Conservation (phyloP, 2,329 filamentous ascomycete genomes). For the Calonectria leucothoes region DNA sequence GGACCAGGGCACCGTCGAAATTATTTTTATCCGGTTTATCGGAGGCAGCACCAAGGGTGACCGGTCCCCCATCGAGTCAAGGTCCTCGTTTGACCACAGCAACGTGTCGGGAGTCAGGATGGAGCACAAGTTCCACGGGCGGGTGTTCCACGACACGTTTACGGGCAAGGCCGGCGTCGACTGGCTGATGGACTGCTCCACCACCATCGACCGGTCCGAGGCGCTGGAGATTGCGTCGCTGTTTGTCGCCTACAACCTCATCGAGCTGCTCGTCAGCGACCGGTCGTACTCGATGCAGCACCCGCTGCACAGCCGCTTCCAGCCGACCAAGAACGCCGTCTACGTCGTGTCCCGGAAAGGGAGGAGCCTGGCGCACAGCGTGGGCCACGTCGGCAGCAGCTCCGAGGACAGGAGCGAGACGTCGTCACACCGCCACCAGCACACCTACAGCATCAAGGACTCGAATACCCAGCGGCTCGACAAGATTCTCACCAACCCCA, state of each 20-base stretch:
- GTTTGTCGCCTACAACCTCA: slow-evolving; percentile 87
- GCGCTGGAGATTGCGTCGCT: slow-evolving; percentile 83
- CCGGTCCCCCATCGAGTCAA: slow-evolving; percentile 65
- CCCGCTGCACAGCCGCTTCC: slow-evolving; percentile 67
- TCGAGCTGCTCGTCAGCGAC: slow-evolving; percentile 61
- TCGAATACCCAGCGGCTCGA: slow-evolving; percentile 95
- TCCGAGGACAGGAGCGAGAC: slow-evolving; percentile 65
- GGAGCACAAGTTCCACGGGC: slow-evolving; percentile 85
- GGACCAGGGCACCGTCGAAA: slow-evolving; percentile 88
- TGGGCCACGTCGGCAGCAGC: slow-evolving; percentile 59
- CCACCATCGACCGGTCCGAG: slow-evolving; percentile 89
- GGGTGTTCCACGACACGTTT: slow-evolving; percentile 84
- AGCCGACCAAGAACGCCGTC: slow-evolving; percentile 86
- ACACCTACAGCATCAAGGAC: slow-evolving; percentile 72
- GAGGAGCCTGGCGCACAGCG: slow-evolving; percentile 70
- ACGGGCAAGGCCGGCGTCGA: slow-evolving; percentile 89
- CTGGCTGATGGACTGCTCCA: slow-evolving; percentile 97
- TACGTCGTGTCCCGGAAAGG: slow-evolving; percentile 88
- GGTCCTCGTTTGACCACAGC: slow-evolving; percentile 17
- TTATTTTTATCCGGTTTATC: slow-evolving; percentile 91
- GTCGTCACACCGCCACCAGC: slow-evolving; percentile 47
- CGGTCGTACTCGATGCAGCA: neutral
- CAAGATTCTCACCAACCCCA: slow-evolving; percentile 91
- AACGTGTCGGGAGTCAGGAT: slow-evolving; percentile 70
- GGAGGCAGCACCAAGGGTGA: slow-evolving; percentile 81